A percentile compares a stretch with the other conserved stretches of the same genome.
These are phyloP conservation scores for Labyrinthula sp. DNA, from an alignment of 352 stramenopile species.

Conservation along the genomic window DNA sequence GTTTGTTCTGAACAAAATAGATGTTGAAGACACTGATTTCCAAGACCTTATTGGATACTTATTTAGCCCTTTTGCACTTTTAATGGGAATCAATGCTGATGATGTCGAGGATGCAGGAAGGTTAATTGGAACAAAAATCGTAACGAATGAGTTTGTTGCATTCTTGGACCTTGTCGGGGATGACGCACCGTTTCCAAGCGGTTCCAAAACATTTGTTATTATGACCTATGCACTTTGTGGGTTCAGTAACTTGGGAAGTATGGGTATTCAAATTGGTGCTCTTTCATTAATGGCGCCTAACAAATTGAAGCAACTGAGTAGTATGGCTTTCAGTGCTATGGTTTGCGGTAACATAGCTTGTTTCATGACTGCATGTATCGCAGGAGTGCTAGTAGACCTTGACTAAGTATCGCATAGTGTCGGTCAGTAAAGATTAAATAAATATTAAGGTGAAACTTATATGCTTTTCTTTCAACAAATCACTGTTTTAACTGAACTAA, in stretches of 20 bases:
- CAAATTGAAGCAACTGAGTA: background rate
- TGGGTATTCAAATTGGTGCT: conserved; percentile 4
- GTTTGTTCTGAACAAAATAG: background rate
- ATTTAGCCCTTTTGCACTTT: conserved; percentile 1
- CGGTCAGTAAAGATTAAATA: no score
- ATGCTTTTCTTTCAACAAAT: no score
- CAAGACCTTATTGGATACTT: background rate
- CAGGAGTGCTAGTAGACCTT: no score
- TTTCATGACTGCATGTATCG: conserved; percentile 10
- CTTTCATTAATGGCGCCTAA: conserved; percentile 3
- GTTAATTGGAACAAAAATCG: conserved; percentile 1
- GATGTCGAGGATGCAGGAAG: background rate
- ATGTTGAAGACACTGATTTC: background rate
- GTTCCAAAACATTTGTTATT: background rate
- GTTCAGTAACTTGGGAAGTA: conserved; percentile 6
- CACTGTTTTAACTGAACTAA: no score
- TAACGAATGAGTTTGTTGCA: conserved; percentile 7
- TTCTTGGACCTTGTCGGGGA: background rate
- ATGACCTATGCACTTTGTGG: conserved; percentile 6
- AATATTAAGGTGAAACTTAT: no score
- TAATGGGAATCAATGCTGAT: conserved; percentile 1
- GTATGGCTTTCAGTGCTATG: background rate
- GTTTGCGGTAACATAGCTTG: conserved; percentile 2
- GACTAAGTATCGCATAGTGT: no score
- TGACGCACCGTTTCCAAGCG: background rate